phyloP scores from a whole-genome alignment of 495 filamentous ascomycete genomes.

The Staphylotrichum longicolle region DNA sequence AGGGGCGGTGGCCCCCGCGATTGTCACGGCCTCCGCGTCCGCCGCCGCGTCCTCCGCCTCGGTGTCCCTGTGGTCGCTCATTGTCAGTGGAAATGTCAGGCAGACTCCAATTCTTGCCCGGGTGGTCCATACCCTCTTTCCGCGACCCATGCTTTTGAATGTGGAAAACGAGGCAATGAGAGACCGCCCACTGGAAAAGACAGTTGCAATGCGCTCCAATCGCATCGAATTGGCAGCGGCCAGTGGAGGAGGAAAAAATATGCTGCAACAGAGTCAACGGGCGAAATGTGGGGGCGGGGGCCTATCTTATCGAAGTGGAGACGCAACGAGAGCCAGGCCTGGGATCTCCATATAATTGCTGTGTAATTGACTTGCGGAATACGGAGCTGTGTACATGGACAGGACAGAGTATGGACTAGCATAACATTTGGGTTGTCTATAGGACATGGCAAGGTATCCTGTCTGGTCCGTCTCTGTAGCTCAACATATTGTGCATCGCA shows the following conservation, averaged over 20 bases:
- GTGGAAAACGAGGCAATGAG: constrained; percentile 20
- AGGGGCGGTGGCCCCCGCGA: constrained; percentile 30
- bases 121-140: constrained; percentile 25
- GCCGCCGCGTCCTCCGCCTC: constrained; percentile 23
- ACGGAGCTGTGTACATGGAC: too few species aligned
- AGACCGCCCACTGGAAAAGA: constrained; percentile 5
- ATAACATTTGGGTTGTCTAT: too few species aligned
- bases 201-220: constrained; percentile 29
- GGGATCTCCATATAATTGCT: too few species aligned
- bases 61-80: constrained; percentile 15
- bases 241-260: constrained; percentile 22
- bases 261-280: neutral
- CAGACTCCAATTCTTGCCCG: too few species aligned
- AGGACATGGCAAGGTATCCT: too few species aligned
- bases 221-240: constrained; percentile 16
- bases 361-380: too few species aligned
- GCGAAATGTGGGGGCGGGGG: constrained; percentile 27
- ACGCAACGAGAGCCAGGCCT: too few species aligned
- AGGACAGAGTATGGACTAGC: too few species aligned
- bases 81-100: constrained; percentile 5
- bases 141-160: constrained; percentile 24
- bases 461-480: too few species aligned
- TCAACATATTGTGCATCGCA: too few species aligned
- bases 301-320: constrained; percentile 20
- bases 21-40: constrained; percentile 27